phyloP scores from a whole-genome alignment of 805 yeast species.

The Nakazawaea holstii region DNA sequence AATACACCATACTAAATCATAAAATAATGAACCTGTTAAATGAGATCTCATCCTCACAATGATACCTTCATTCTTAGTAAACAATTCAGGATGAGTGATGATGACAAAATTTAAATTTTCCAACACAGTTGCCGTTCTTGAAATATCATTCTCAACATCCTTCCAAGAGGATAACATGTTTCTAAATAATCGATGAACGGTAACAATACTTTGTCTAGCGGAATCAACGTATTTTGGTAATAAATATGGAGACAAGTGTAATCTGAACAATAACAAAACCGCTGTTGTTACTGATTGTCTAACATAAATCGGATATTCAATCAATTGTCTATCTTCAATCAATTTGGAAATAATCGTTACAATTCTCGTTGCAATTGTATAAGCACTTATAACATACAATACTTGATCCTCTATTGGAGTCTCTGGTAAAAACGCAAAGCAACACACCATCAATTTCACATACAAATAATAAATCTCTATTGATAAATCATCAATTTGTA shows the following conservation, averaged over 20 bases:
- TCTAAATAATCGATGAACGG: constrained; percentile 82
- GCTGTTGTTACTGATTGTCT: constrained; percentile 83
- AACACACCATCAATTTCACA: constrained; percentile 74
- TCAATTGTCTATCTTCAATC: constrained; percentile 61
- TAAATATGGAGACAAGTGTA: constrained; percentile 73
- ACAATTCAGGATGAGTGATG: constrained; percentile 81
- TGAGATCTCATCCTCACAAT: constrained; percentile 89
- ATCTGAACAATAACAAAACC: constrained; percentile 71
- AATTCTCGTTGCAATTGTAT: constrained; percentile 73
- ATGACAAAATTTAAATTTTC: constrained; percentile 85
- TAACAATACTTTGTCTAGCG: constrained; percentile 88
- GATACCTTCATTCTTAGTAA: constrained; percentile 66
- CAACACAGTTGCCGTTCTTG: constrained; percentile 84
- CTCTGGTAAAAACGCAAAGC: constrained; percentile 88
- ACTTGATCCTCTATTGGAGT: constrained; percentile 85
- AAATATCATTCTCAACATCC: constrained; percentile 82
- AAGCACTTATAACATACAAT: constrained; percentile 76
- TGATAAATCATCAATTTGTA: constrained; percentile 60
- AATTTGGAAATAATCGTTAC: constrained; percentile 73
- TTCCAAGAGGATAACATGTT: constrained; percentile 91
- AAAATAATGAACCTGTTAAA: constrained; percentile 83
- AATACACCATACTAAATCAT: constrained; percentile 89
- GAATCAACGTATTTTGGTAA: constrained; percentile 76
- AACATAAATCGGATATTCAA: constrained; percentile 81
- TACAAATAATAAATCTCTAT: constrained; percentile 78